Conservation (phyloP, 2,329 filamentous ascomycete genomes). For the Ophiocordyceps polyrhachis-furcata region DNA sequence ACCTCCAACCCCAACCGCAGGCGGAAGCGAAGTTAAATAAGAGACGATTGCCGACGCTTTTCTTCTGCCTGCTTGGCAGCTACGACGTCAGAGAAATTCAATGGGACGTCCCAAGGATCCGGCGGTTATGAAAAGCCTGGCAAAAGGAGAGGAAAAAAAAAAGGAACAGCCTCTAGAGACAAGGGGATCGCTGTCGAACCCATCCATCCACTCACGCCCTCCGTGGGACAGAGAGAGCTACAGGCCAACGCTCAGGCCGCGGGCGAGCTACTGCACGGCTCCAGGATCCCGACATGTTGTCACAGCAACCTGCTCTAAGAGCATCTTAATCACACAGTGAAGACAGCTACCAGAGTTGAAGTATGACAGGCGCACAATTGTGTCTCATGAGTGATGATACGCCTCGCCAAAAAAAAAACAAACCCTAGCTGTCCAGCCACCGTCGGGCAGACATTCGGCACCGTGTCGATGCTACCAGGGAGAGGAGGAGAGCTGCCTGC, state of each 20-base stretch:
- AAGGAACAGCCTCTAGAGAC: background rate
- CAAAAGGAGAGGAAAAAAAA: background rate
- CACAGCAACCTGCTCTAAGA: background rate
- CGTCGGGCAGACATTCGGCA: background rate
- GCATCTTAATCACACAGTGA: background rate
- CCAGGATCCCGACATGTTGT: background rate
- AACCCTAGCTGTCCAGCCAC: constrained; percentile 2
- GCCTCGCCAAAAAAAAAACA: background rate
- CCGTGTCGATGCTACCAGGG: constrained; percentile 1
- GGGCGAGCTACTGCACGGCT: background rate
- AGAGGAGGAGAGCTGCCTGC: background rate
- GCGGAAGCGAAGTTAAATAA: background rate
- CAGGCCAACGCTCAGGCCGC: background rate
- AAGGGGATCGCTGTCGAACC: background rate
- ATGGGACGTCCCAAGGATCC: no score
- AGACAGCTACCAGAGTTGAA: background rate
- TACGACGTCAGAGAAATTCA: background rate
- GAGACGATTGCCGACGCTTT: background rate
- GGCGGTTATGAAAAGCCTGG: background rate
- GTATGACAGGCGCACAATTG: background rate
- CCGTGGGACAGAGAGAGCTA: background rate
- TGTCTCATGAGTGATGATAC: background rate
- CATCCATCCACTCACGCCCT: background rate
- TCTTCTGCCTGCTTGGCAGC: background rate
- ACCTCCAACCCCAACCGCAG: background rate